Evolutionary conservation across 1,284 basidiomycete genomes (phyloP), one percentile per base, ranked within the genome.

Genomic region (Chalciporus sp.): DNA sequence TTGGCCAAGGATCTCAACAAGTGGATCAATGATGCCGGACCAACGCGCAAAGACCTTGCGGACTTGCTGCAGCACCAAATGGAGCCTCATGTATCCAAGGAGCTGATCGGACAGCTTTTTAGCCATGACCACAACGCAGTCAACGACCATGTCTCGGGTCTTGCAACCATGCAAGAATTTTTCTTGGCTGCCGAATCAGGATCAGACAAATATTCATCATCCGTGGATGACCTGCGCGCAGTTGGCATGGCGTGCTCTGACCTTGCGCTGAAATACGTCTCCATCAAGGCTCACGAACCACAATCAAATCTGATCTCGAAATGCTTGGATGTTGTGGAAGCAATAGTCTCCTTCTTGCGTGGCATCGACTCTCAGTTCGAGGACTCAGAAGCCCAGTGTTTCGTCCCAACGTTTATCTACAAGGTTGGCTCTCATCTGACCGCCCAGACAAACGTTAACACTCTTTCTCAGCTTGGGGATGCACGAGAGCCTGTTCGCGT

Each of bases 51-150:
- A 64, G 95, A 98, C 66, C 82, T 97, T 17, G 82, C 90, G 39
- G 96, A 98, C 45, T 76, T 88, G 12, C 77, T 99, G 37, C 90
- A 94, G 58, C 83, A 83, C 59, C 97, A 99, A 71, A 97, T 98
- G 91, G 94, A 97, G 62, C 80, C 86, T 1, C 83, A 92, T 64
- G 79, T 84, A 12, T 89, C 90, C 11, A 86, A 87, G 54, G 90
- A 94, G 7, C 74, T 98, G 4, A 71, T 90, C n/a, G 74, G 81
- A 6, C 83, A 85, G 35, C 79, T 99, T 42, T 99, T 99, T 77
- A 97, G 95, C 68, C 93, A 92, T 60, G 96, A 98, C 67, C 96
- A 99, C 71, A 92, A 91, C 61, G 93, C 95, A 2, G 90, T 99
- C 61, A 95, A 95, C 65, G 97, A 99, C 68, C 90, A 91, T 64